Evolutionary conservation across 768 basidiomycete species (phyloP).

Genomic region (Collybiopsis luxurians): DNA sequence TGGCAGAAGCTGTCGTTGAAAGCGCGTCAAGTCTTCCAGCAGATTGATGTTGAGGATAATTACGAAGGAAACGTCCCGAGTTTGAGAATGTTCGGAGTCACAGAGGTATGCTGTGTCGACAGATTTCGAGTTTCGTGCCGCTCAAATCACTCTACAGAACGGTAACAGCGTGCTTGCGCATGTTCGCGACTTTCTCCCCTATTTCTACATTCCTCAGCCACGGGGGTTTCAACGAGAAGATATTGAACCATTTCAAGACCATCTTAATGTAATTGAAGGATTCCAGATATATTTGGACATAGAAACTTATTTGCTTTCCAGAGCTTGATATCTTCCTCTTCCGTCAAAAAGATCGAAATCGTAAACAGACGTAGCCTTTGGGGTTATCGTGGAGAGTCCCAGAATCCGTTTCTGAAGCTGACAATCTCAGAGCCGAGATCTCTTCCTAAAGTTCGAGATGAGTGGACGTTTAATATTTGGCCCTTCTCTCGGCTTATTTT

Average conservation of each 20-base stretch:
- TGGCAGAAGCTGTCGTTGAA: no score
- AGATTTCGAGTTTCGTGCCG: background rate
- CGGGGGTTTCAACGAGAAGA: conserved; percentile 77
- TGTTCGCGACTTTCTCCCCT: conserved; percentile 82
- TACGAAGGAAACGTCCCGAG: conserved; percentile 42
- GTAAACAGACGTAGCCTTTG: conserved; percentile 72
- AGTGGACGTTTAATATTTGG: no score
- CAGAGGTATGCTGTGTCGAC: conserved; percentile 50
- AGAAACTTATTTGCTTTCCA: conserved; percentile 14
- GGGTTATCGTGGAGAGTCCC: conserved; percentile 86
- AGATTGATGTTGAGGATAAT: conserved; percentile 84
- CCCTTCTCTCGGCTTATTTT: no score
- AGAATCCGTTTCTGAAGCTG: conserved; percentile 81
- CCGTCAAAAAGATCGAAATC: conserved; percentile 54
- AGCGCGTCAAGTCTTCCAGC: conserved; percentile 85
- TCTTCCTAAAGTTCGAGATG: conserved; percentile 89
- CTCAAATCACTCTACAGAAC: conserved; percentile 38
- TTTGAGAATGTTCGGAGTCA: conserved; percentile 87
- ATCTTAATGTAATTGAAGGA: conserved; percentile 68
- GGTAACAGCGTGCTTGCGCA: conserved; percentile 90
- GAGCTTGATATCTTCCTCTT: conserved; percentile 28
- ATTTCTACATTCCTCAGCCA: conserved; percentile 90
- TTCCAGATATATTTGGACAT: background rate
- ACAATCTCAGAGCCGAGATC: conserved; percentile 68
- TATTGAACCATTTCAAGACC: conserved; percentile 55